Conservation (phyloP, 1,284 basidiomycete species). For the Irpex rosettiformis region DNA sequence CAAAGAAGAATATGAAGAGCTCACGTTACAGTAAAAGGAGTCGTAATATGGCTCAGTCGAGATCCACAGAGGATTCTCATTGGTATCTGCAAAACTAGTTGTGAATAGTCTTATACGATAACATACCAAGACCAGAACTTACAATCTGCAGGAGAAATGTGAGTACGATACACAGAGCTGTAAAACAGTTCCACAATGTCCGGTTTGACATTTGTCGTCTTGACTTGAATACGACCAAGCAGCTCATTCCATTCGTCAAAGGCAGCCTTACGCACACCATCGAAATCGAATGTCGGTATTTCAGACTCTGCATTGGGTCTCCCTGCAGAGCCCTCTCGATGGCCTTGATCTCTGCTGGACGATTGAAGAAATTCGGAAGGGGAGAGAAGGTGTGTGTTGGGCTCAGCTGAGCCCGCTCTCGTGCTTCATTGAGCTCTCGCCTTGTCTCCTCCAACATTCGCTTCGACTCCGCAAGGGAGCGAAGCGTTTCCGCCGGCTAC, state of each 20-base stretch:
- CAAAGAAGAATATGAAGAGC: slow-evolving; percentile 19
- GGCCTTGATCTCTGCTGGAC: slow-evolving; percentile 60
- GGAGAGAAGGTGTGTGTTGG: slow-evolving; percentile 77
- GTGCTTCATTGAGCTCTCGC: slow-evolving; percentile 64
- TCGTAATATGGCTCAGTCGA: slow-evolving; percentile 66
- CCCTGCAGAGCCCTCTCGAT: slow-evolving; percentile 64
- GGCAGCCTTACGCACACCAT: slow-evolving; percentile 38
- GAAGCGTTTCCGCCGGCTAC: slow-evolving; percentile 74
- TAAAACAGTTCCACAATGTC: slow-evolving; percentile 55
- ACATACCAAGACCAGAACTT: slow-evolving; percentile 21
- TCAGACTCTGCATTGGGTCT: slow-evolving; percentile 58
- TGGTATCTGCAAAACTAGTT: slow-evolving; percentile 46
- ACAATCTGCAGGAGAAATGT: slow-evolving; percentile 68
- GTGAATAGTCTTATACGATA: background rate
- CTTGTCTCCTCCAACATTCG: slow-evolving; percentile 72
- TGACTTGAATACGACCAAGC: slow-evolving; percentile 51
- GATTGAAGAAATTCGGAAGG: slow-evolving; percentile 68
- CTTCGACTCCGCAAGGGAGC: slow-evolving; percentile 73
- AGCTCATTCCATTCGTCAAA: slow-evolving; percentile 54
- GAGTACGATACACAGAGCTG: slow-evolving; percentile 62
- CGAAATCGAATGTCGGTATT: slow-evolving; percentile 58
- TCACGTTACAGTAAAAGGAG: slow-evolving; percentile 65
- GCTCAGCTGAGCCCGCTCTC: slow-evolving; percentile 61
- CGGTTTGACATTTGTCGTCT: slow-evolving; percentile 42
- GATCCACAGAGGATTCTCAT: slow-evolving; percentile 67